Base-by-base conservation (phyloP, 2,329 filamentous ascomycete species). In the Thielaviopsis cerberus region DNA sequence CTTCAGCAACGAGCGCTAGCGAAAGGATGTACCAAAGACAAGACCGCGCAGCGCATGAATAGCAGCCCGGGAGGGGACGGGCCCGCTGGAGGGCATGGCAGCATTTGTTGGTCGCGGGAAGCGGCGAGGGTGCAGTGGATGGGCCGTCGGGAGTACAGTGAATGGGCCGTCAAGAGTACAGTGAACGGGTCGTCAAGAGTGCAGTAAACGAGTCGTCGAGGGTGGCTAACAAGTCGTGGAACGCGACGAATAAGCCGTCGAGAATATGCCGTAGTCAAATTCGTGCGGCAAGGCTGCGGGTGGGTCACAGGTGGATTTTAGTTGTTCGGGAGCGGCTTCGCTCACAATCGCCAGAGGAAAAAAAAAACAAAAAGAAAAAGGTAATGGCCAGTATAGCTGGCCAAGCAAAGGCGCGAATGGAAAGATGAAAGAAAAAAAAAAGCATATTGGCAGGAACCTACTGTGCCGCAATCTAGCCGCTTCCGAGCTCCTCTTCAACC, bases 11-110 rank as follows among this genome's bases (percentile, higher is more conserved):
- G 25, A 78, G 66, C 54, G 74, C 72, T 58, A 80, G 71, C 50
- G 77, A 79, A 64, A 80, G 8, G 77, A 78, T 1, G 77, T 80
- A 55, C 77, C 78, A 17, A 81, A 67, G 58, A 78, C 72, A 60
- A 80, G 71, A 62, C 76, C 74, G 61, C 76, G 76, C 37, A 81
- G 74, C 60, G 76, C 74, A 66, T 76, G 74, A 62, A 80, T 71
- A 60, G 74, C 76, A 60, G 75, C 74, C 68, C 76, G 76, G 41
- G 78, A 79, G 53, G 76, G 77, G 58, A 77, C 73, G 60, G 74
- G 74, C 59, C 73, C 68, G 54, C 70, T 69, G 58, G 72, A 66
- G 57, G 72, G 70, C 75, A 78, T 78, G 37, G 51, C 37, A 17
- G 59, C 59, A 53, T 55, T 53, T 53, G 51, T 30, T 50, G 22